phyloP scores from a whole-genome alignment of 2,329 filamentous ascomycete species.

The Hymenotorrendiella dingleyae region DNA sequence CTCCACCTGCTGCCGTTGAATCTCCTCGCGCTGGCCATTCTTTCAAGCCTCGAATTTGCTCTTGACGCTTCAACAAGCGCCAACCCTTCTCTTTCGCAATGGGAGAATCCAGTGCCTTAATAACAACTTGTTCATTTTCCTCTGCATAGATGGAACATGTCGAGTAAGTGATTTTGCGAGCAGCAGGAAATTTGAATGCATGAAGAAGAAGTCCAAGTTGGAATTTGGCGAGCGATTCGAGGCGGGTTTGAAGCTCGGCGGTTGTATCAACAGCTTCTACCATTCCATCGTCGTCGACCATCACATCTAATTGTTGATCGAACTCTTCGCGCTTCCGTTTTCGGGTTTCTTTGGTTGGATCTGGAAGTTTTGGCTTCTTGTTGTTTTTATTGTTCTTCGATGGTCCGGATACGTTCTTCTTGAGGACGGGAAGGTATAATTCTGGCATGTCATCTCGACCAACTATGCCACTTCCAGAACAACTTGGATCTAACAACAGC shows the following conservation, averaged over 20 bases:
- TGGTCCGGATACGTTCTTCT: constrained; percentile 29
- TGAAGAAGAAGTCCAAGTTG: constrained; percentile 79
- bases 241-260: constrained; percentile 54
- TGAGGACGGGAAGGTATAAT: constrained; percentile 50
- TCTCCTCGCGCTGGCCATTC: constrained; percentile 65
- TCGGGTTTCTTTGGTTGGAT: constrained; percentile 16
- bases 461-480: constrained; percentile 91
- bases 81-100: constrained; percentile 65
- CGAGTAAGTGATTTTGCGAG: constrained; percentile 77
- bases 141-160: constrained; percentile 84
- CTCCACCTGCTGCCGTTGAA: constrained; percentile 41
- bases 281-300: constrained; percentile 52
- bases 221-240: constrained; percentile 71
- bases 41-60: constrained; percentile 71
- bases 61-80: constrained; percentile 64
- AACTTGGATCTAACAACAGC: constrained; percentile 86
- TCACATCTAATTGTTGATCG: constrained; percentile 22
- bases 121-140: constrained; percentile 85
- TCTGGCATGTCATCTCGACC: constrained; percentile 74
- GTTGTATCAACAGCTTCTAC: constrained; percentile 46
- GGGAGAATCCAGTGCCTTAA: constrained; percentile 61
- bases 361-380: constrained; percentile 18
- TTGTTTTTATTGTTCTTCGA: constrained; percentile 8
- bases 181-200: constrained; percentile 74
- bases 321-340: constrained; percentile 29